Evolutionary conservation across 2,329 filamentous ascomycete species (phyloP).

Genomic region (Alternaria viburni): DNA sequence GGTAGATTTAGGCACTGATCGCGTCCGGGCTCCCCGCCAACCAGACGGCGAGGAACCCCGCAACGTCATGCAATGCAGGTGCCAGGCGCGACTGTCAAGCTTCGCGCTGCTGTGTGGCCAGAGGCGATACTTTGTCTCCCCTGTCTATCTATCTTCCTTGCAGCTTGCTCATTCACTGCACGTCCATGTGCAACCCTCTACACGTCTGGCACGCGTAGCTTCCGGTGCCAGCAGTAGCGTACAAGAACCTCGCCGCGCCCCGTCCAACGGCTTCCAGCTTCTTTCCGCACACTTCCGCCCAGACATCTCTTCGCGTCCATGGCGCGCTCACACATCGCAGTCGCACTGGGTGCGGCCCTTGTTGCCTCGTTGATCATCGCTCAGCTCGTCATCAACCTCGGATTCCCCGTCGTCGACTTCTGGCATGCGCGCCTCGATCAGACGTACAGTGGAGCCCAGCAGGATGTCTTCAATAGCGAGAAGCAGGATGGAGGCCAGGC

Average conservation of each 20-base stretch:
- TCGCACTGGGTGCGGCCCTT: slow-evolving; percentile 47
- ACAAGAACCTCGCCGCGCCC: slow-evolving; percentile 1
- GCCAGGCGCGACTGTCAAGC: not conserved
- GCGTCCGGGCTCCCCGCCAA: slow-evolving; percentile 13
- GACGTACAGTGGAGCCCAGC: slow-evolving; percentile 24
- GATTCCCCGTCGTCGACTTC: slow-evolving; percentile 45
- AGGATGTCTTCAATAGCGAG: slow-evolving; percentile 33
- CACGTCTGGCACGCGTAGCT: not conserved
- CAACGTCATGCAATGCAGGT: slow-evolving; percentile 23
- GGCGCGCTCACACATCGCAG: slow-evolving; percentile 49
- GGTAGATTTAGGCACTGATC: slow-evolving; percentile 19
- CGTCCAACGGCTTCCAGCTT: slow-evolving; percentile 5
- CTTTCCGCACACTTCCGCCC: slow-evolving; percentile 23
- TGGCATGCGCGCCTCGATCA: slow-evolving; percentile 43
- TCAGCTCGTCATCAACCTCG: slow-evolving; percentile 44
- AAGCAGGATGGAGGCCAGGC: slow-evolving; percentile 36
- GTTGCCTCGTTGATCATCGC: slow-evolving; percentile 42
- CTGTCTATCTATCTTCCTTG: not conserved
- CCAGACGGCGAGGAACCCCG: slow-evolving; percentile 11
- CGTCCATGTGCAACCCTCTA: not conserved
- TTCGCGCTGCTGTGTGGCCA: not conserved
- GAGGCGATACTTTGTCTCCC: not conserved
- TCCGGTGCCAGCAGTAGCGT: slow-evolving; percentile 5
- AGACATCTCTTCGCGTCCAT: slow-evolving; percentile 34
- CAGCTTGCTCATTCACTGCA: no score